Evolutionary conservation across 1,284 basidiomycete species (phyloP).

Genomic region (Trichosporon coremiiforme): DNA sequence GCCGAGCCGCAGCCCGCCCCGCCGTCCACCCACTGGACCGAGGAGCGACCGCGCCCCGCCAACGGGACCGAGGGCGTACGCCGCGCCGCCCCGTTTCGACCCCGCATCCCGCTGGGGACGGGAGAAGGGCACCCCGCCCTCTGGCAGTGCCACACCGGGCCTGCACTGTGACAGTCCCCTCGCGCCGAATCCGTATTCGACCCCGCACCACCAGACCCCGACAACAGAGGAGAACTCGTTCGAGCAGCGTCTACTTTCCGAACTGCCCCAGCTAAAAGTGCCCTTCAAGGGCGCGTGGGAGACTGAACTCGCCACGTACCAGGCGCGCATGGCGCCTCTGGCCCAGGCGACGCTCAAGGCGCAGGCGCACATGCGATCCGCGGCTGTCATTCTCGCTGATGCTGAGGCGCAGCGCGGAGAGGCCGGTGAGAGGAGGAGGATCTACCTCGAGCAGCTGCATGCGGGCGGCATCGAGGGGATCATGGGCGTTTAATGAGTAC

Average conservation of each 20-base stretch:
- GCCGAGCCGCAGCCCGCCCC: conserved; percentile 24
- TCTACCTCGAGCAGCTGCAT: conserved; percentile 39
- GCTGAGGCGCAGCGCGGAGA: conserved; percentile 49
- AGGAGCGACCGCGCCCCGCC: conserved; percentile 30
- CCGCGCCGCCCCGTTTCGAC: conserved; percentile 17
- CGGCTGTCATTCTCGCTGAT: conserved; percentile 44
- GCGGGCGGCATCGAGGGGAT: conserved; percentile 35
- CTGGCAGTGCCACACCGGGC: not conserved
- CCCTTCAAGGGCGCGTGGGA: conserved; percentile 44
- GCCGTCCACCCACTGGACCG: conserved; percentile 36
- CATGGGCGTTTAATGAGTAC: conserved; percentile 25
- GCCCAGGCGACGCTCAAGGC: conserved; percentile 34
- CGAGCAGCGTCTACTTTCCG: conserved; percentile 41
- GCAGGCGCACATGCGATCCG: conserved; percentile 38
- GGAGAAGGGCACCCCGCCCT: not conserved
- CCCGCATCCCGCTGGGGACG: conserved; percentile 17
- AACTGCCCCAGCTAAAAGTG: conserved; percentile 40
- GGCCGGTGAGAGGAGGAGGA: conserved; percentile 42
- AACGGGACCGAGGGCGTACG: conserved; percentile 36
- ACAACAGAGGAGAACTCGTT: conserved; percentile 27
- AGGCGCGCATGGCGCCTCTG: conserved; percentile 31
- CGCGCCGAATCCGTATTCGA: not conserved
- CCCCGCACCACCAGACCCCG: conserved; percentile 11
- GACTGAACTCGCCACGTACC: conserved; percentile 40
- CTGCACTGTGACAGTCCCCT: conserved; percentile 15